Percentiles rank a stretch among this genome's conserved stretches.
Evolutionary conservation across 179 eudicot genomes (phyloP).

Genomic region (Beta lomatogona): DNA sequence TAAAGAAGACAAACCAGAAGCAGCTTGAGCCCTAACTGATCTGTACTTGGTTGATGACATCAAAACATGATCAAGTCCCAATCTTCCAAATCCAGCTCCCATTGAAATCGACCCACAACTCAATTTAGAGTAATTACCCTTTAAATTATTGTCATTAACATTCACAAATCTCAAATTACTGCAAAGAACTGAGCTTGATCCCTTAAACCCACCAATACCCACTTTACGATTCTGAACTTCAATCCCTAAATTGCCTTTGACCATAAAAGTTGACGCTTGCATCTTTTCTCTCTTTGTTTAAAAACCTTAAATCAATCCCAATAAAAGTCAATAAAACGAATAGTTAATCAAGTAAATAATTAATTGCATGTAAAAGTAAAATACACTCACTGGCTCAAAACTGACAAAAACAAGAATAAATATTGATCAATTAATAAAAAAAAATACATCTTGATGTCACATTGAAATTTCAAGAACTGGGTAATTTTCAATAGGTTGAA

Average conservation of each 20-base stretch:
- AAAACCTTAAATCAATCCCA: constrained; percentile 11
- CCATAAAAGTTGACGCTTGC: constrained; percentile 47
- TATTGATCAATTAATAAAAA: neutral
- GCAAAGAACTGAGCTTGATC: constrained; percentile 17
- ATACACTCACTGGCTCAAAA: neutral
- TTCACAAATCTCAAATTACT: constrained; percentile 39
- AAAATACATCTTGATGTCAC: constrained; percentile 3
- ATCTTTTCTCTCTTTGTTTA: constrained; percentile 28
- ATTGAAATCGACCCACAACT: constrained; percentile 38
- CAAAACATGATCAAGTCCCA: constrained; percentile 43
- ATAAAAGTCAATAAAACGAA: constrained; percentile 25
- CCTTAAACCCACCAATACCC: constrained; percentile 31
- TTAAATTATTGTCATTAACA: constrained; percentile 26
- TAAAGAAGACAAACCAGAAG: constrained; percentile 47
- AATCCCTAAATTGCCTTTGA: constrained; percentile 43
- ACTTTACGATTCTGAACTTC: constrained; percentile 38
- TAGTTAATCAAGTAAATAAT: neutral
- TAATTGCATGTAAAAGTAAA: neutral
- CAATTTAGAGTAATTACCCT: constrained; percentile 34
- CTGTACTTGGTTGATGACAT: constrained; percentile 55
- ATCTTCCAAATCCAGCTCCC: constrained; percentile 56
- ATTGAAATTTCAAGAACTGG: neutral
- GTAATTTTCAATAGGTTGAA: neutral
- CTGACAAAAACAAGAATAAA: neutral
- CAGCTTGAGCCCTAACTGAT: constrained; percentile 61